phyloP scores from a whole-genome alignment of 140 eudicot species.

The Anethum foeniculum region DNA sequence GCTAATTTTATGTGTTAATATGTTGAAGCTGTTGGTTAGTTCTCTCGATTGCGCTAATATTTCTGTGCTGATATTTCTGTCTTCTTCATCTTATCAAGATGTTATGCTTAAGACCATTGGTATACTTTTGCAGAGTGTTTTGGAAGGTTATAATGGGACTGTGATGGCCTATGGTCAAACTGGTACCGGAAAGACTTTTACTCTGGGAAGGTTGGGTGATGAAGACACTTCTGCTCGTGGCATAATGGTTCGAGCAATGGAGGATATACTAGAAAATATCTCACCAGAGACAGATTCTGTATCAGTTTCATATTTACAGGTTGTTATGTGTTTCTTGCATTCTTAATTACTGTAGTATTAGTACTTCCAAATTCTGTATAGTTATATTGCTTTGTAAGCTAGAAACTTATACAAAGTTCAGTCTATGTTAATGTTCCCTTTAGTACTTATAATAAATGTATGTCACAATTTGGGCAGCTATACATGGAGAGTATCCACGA shows the following conservation, averaged over 20 bases:
- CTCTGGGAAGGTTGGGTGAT: constrained; percentile 93
- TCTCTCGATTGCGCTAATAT: neutral
- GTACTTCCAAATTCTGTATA: neutral
- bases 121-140: constrained; percentile 55
- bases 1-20: neutral
- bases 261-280: constrained; percentile 73
- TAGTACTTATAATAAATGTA: neutral
- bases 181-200: constrained; percentile 95
- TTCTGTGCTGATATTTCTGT: neutral
- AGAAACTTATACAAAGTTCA: neutral
- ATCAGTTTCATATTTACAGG: constrained; percentile 89
- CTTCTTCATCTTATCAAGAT: neutral
- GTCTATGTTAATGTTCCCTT: neutral
- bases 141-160: constrained; percentile 98
- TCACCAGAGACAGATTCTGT: constrained; percentile 72
- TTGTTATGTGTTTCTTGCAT: constrained; percentile 18
- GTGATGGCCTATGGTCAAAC: constrained; percentile 99
- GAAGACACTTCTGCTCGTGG: constrained; percentile 99
- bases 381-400: neutral
- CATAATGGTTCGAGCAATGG: constrained; percentile 99
- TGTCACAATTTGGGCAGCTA: constrained; percentile 44
- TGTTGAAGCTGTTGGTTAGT: neutral
- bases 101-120: neutral
- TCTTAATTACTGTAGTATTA: neutral
- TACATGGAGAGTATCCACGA: constrained; percentile 98